phyloP scores from a whole-genome alignment of 495 filamentous ascomycete species.

The Geoglossum glabrum region DNA sequence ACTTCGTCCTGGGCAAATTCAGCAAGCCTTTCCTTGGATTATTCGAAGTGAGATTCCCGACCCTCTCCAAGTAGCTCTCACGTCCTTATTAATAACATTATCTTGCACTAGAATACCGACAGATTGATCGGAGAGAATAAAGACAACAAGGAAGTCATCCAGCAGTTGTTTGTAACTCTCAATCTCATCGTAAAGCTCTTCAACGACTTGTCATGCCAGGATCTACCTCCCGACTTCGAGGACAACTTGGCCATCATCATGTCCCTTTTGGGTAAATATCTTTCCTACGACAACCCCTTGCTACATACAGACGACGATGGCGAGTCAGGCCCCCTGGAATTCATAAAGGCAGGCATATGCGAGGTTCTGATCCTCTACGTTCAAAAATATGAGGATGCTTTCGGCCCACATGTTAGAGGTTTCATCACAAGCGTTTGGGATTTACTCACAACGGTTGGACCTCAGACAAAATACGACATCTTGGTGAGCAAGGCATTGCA shows the following conservation, averaged over 20 bases:
- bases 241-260: constrained; percentile 60
- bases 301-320: constrained; percentile 68
- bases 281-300: constrained; percentile 67
- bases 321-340: constrained; percentile 67
- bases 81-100: constrained; percentile 1
- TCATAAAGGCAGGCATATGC: constrained; percentile 79
- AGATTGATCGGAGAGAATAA: constrained; percentile 53
- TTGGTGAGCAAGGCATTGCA: constrained; percentile 87
- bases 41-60: constrained; percentile 35
- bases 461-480: constrained; percentile 81
- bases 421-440: constrained; percentile 84
- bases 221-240: constrained; percentile 84
- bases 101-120: constrained; percentile 47
- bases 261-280: constrained; percentile 70
- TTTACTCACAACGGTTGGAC: constrained; percentile 65
- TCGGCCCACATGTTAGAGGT: constrained; percentile 50
- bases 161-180: constrained; percentile 58
- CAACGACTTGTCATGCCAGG: constrained; percentile 90
- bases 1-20: constrained; percentile 77
- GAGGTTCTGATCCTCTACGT: constrained; percentile 70
- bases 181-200: constrained; percentile 77
- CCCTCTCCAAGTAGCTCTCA: neutral
- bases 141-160: constrained; percentile 47
- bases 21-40: constrained; percentile 60
- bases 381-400: constrained; percentile 86